Conservation (phyloP, 805 yeast species). For the Metschnikowia colocasiae region DNA sequence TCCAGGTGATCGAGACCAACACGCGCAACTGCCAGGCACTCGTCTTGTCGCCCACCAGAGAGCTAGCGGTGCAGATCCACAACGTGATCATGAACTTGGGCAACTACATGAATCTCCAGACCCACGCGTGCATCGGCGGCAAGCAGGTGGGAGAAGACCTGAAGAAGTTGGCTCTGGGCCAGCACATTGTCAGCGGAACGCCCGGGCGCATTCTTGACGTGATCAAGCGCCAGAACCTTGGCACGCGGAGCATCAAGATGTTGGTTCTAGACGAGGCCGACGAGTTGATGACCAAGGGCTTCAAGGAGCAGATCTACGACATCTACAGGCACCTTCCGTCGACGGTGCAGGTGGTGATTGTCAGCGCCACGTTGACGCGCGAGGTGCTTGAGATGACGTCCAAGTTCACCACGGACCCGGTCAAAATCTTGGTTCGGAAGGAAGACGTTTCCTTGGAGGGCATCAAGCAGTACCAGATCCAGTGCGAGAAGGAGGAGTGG, state of each 20-base stretch:
- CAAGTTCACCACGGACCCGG: slow-evolving; percentile 90
- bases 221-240: slow-evolving; percentile 76
- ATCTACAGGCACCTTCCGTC: slow-evolving; percentile 82
- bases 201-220: slow-evolving; percentile 95
- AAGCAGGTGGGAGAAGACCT: slow-evolving; percentile 78
- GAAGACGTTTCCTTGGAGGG: slow-evolving; percentile 95
- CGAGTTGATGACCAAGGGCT: slow-evolving; percentile 88
- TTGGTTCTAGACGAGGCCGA: slow-evolving; percentile 95
- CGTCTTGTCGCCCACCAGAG: slow-evolving; percentile 93
- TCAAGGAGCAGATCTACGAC: slow-evolving; percentile 92
- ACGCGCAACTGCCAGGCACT: slow-evolving; percentile 81
- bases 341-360: slow-evolving; percentile 85
- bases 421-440: slow-evolving; percentile 88
- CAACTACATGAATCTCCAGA: slow-evolving; percentile 77
- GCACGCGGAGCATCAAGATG: slow-evolving; percentile 77
- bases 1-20: slow-evolving; percentile 77
- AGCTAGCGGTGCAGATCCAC: slow-evolving; percentile 89
- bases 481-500: slow-evolving; percentile 89
- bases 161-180: slow-evolving; percentile 70
- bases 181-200: slow-evolving; percentile 92
- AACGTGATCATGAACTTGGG: slow-evolving; percentile 85
- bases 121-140: slow-evolving; percentile 95
- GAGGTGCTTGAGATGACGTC: slow-evolving; percentile 90
- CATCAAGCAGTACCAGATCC: slow-evolving; percentile 85
- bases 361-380: slow-evolving; percentile 89